Conservation (phyloP, 495 filamentous ascomycete species). For the Penicillium coprophilum region DNA sequence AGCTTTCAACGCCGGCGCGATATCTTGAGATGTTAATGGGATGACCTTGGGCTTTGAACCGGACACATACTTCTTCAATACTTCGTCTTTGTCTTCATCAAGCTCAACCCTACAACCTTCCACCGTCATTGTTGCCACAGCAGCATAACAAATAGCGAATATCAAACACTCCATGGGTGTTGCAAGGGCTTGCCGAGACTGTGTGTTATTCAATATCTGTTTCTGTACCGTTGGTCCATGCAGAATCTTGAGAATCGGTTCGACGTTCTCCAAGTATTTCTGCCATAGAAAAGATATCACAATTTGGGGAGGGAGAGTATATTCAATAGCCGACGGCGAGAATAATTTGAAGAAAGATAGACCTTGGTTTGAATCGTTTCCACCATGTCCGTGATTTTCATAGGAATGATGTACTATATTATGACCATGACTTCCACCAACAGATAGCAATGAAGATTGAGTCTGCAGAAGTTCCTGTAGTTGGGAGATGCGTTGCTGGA, state of each 20-base stretch:
- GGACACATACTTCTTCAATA: constrained; percentile 47
- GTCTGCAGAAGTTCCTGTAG: constrained; percentile 13
- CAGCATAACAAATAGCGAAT: constrained; percentile 71
- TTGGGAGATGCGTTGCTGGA: constrained; percentile 13
- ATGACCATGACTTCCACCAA: neutral
- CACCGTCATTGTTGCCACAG: constrained; percentile 58
- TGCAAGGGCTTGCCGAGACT: constrained; percentile 2
- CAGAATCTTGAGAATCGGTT: constrained; percentile 32
- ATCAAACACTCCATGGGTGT: constrained; percentile 58
- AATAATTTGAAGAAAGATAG: neutral
- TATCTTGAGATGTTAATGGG: constrained; percentile 38
- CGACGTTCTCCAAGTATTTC: constrained; percentile 25
- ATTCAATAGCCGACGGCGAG: neutral
- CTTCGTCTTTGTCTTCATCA: constrained; percentile 11
- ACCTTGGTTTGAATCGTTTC: neutral
- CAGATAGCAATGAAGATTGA: neutral
- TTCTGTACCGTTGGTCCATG: constrained; percentile 26
- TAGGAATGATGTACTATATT: too few relatives aligned
- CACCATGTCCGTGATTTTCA: neutral
- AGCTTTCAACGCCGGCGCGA: constrained; percentile 50
- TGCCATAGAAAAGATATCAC: constrained; percentile 26
- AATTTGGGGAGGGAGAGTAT: constrained; percentile 7
- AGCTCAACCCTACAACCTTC: constrained; percentile 24
- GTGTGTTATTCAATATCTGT: constrained; percentile 7
- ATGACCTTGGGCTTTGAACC: neutral